phyloP scores from a whole-genome alignment of 1,139 yeast genomes.

The Protomyces arabidopsidicola region DNA sequence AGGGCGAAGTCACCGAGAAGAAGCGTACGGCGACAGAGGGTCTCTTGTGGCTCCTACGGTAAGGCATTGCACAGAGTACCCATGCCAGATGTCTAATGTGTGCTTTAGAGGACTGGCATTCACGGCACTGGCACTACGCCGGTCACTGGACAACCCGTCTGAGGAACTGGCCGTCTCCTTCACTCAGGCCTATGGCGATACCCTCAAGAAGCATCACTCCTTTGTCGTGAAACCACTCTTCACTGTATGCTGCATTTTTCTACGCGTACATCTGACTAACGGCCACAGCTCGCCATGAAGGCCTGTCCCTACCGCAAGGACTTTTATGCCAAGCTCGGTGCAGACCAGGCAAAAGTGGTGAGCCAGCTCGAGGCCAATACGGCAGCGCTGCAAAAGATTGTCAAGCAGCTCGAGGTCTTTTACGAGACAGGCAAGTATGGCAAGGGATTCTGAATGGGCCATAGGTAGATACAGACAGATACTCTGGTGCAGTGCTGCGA shows the following conservation, averaged over 20 bases:
- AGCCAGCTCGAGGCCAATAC: conserved; percentile 70
- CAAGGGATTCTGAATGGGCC: conserved; percentile 58
- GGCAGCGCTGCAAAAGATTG: conserved; percentile 68
- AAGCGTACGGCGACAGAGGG: conserved; percentile 86
- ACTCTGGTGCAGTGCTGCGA: too few species aligned
- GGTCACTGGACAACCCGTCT: conserved; percentile 58
- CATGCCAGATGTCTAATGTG: background rate
- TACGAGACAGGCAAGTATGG: conserved; percentile 79
- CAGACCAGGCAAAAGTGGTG: conserved; percentile 51
- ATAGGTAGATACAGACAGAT: too few species aligned
- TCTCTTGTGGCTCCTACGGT: conserved; percentile 68
- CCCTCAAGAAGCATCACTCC: conserved; percentile 75
- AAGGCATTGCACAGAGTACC: background rate
- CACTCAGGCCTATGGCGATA: conserved; percentile 74
- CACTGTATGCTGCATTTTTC: conserved; percentile 41
- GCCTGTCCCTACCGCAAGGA: conserved; percentile 91
- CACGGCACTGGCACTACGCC: conserved; percentile 83
- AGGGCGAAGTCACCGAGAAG: conserved; percentile 59
- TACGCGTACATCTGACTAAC: background rate
- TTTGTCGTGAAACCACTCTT: conserved; percentile 79
- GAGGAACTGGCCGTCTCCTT: conserved; percentile 70
- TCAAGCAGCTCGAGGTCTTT: conserved; percentile 66
- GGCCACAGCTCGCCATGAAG: conserved; percentile 68
- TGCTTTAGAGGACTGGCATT: conserved; percentile 68
- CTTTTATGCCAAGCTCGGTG: conserved; percentile 74